Percentiles rank a stretch among this genome's conserved stretches.
phyloP scores from a whole-genome alignment of 2,329 filamentous ascomycete species.

The Fusarium coffeatum region DNA sequence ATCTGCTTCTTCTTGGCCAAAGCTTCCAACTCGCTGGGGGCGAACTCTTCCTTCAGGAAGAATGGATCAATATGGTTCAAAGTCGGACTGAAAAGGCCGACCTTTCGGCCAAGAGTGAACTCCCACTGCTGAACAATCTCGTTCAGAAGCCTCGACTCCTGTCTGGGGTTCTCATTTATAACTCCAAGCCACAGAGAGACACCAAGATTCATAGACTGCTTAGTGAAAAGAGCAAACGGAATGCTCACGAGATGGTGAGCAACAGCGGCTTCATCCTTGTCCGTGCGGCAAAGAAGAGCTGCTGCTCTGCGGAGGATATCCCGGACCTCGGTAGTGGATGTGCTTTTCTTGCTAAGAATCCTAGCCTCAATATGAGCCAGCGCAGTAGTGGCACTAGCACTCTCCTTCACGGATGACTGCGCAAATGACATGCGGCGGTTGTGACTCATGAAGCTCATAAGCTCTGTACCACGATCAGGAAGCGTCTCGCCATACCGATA shows the following conservation, averaged over 20 bases:
- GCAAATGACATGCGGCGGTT: constrained; percentile 65
- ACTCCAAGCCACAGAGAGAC: constrained; percentile 97
- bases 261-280: constrained; percentile 80
- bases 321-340: constrained; percentile 79
- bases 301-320: constrained; percentile 87
- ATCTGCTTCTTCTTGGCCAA: constrained; percentile 80
- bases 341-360: constrained; percentile 74
- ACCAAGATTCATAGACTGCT: constrained; percentile 94
- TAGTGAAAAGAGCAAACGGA: constrained; percentile 92
- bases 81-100: constrained; percentile 82
- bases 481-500: constrained; percentile 88
- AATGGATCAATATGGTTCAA: constrained; percentile 88
- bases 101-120: constrained; percentile 77
- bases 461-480: constrained; percentile 74
- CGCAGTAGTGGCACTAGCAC: constrained; percentile 70
- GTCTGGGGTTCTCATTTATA: constrained; percentile 91
- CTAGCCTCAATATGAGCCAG: constrained; percentile 79
- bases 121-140: constrained; percentile 95
- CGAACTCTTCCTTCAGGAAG: constrained; percentile 90
- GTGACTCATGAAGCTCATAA: constrained; percentile 70
- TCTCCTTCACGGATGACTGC: constrained; percentile 64
- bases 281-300: constrained; percentile 83
- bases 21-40: constrained; percentile 83
- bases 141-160: constrained; percentile 86
- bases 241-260: constrained; percentile 91